Evolutionary conservation across 345 rosid species (phyloP), one percentile per base, ranked within the genome.

Genomic region (Turnera subulata): DNA sequence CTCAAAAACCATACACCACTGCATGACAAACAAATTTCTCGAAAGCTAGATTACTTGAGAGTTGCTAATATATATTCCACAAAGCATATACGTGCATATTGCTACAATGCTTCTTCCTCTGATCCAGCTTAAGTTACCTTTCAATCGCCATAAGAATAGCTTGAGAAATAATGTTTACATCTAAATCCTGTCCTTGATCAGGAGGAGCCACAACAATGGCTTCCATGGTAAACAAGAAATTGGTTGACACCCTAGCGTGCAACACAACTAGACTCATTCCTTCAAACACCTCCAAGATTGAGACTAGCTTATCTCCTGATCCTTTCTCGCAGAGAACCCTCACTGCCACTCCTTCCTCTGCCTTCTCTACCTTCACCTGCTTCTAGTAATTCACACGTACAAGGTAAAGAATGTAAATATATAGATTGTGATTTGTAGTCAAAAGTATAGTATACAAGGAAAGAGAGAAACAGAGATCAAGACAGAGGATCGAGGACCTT

Each of bases 321-420:
- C 73, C 79, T 66, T 69, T 80, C 58, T 67, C 68, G 44, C 84
- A 73, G 1, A 18, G 68, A 55, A 85, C 81, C 63, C 56, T 76
- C 43, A 90, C 78, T 25, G 48, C 20, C 60, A 72, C 77, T 46
- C 58, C 72, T 55, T 76, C 80, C 42, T 76, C 85, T 53, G 60
- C 53, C 72, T 80, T 78, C 67, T 85, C 84, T 50, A 87, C 93
- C 68, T 73, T 76, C 70, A 90, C 84, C 49, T 81, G 85, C 83
- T 67, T 68, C 64, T 56, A 44, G 42, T 53, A 19, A 23, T 25
- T 42, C 59, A 63, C 42, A 22, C 33, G 51, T 6, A 50, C 11
- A 40, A 20, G 33, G 10, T 18, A 2, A 7, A 49, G 29, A 22
- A 8, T 2, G 10, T 45, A 29, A 4, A 17, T 24, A 21, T 29